Base-by-base conservation (phyloP, 2,329 filamentous ascomycete species). In the Fusarium decemcellulare region DNA sequence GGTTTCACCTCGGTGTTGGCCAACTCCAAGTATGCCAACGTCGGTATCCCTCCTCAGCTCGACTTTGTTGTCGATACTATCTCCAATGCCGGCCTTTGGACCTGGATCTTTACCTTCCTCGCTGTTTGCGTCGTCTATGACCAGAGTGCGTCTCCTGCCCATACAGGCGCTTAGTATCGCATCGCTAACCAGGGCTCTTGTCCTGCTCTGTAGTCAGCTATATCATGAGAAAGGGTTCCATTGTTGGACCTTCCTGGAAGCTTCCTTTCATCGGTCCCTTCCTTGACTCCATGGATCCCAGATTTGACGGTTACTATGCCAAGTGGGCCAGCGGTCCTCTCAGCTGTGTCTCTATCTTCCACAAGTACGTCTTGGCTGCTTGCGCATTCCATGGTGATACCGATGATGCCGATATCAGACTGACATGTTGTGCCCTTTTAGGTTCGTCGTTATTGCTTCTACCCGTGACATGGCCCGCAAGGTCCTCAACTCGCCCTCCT, bases 331-430 rank as follows among this genome's bases (percentile, higher is more conserved):
- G 94, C 77, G 96, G 93, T 48, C 91, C 93, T 50, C 86, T 99
- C 74, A 98, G 95, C 86, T 99, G 96, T 78, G 96, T 99, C 67
- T 98, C 95, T 3, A 94, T 99, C 76, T 99, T 99, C 85, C 96
- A 99, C 90, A 99, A 98, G 94, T 97, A 88, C 74, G 90, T 62
- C 36, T 15, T 11, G 12, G 11, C 8, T 9, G 29, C 10, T 29
- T 18, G 30, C 18, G 12, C 30, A 15, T 12, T n/a, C 16, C n/a
- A 32, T 44, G 7, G 8, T 14, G 23, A 30, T 7, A 16, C n/a
- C 8, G 5, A 29, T 44, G 42, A 52, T 53, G 11, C 29, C 10
- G 8, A 11, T 37, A 47, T 16, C 11, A 36, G 37, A 53, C 63
- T 75, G 29, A 75, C 52, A 40, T 53, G 27, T 8, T 36, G 5